Evolutionary conservation across 1,284 basidiomycete species (phyloP).

Genomic region (Leccinum huronense): DNA sequence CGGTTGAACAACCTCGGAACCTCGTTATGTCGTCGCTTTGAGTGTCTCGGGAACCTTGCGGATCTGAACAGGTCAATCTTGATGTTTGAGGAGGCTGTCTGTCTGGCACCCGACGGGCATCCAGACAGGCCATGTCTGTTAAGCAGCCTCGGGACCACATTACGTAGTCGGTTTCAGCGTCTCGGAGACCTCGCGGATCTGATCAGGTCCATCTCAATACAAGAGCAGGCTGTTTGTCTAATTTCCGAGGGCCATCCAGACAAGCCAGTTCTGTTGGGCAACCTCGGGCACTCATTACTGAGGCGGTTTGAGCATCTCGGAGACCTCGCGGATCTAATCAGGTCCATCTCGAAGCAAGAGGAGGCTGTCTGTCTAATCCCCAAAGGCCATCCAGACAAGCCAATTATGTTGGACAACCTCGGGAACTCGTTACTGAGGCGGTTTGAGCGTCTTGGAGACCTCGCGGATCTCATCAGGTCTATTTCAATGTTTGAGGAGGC

Average conservation of each 20-base stretch:
- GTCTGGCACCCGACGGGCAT: background rate
- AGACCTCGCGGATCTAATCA: no score
- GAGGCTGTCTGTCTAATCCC: background rate
- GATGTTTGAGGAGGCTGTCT: background rate
- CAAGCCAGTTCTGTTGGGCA: no score
- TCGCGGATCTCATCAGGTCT: no score
- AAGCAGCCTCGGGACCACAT: background rate
- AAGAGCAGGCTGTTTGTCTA: no score
- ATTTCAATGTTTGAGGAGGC: no score
- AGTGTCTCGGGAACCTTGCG: background rate
- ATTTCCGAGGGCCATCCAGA: no score
- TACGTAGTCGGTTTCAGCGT: background rate
- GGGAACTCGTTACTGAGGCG: no score
- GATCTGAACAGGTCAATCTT: background rate
- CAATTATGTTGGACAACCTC: no score
- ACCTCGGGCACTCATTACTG: no score
- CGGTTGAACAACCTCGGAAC: no score
- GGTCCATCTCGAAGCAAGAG: background rate
- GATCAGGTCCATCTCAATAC: background rate
- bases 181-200: background rate
- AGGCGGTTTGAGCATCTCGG: no score
- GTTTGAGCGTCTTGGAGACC: no score
- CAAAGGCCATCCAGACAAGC: background rate
- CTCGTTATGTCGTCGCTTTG: background rate
- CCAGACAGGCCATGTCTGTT: background rate